phyloP scores from a whole-genome alignment of 2,329 filamentous ascomycete genomes.

The Trichoderma sp. region DNA sequence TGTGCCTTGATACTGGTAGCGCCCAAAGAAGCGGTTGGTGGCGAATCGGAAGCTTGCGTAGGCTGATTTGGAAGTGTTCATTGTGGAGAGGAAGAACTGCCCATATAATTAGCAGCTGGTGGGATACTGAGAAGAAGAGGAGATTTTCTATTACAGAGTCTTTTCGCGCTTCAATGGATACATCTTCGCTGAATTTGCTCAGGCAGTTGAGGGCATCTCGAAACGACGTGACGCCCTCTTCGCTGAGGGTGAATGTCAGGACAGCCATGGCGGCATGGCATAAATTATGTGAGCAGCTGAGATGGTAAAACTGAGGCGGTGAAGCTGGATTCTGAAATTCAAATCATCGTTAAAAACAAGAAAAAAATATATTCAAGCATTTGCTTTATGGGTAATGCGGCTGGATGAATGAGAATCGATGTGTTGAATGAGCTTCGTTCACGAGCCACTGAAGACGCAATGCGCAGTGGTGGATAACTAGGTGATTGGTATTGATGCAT shows the following conservation, averaged over 20 bases:
- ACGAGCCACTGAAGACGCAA: not conserved
- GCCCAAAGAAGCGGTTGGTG: slow-evolving; percentile 66
- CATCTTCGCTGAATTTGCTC: slow-evolving; percentile 75
- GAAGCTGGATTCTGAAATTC: not conserved
- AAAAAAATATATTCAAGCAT: not conserved
- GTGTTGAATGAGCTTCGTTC: not conserved
- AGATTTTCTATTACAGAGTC: slow-evolving; percentile 52
- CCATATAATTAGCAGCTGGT: not conserved
- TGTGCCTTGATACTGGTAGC: slow-evolving; percentile 62
- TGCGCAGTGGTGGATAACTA: not conserved
- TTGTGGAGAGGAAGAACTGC: slow-evolving; percentile 68
- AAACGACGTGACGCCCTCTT: slow-evolving; percentile 66
- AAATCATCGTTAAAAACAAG: not conserved
- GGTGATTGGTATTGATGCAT: not conserved
- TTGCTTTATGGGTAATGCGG: not conserved
- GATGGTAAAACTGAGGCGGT: not conserved
- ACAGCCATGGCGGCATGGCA: slow-evolving; percentile 47
- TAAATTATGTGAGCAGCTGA: not conserved
- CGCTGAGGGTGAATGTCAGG: slow-evolving; percentile 70
- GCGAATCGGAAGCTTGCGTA: slow-evolving; percentile 71
- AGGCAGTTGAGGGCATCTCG: slow-evolving; percentile 73
- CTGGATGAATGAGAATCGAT: not conserved
- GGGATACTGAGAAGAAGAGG: not conserved
- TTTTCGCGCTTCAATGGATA: slow-evolving; percentile 68
- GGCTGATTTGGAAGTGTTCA: slow-evolving; percentile 78